A percentile compares a stretch with the other conserved stretches of the same genome.
Evolutionary conservation across 768 basidiomycete species (phyloP).

Genomic region (Austroboletus eburneus): DNA sequence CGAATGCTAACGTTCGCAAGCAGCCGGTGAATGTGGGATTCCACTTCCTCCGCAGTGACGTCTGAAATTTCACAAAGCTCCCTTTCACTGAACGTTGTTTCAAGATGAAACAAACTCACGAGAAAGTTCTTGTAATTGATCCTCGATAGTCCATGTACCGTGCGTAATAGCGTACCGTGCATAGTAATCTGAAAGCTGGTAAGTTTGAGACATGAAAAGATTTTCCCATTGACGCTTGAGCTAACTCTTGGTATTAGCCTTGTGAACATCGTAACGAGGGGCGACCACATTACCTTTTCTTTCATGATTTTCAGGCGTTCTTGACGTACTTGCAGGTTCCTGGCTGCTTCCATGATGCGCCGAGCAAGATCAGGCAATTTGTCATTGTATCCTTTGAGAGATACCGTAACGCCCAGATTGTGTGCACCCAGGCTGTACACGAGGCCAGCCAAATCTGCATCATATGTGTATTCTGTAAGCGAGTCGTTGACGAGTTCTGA

Average conservation of each 20-base stretch:
- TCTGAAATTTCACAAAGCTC: constrained; percentile 39
- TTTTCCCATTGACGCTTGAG: constrained; percentile 78
- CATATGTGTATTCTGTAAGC: constrained; percentile 86
- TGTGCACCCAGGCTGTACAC: constrained; percentile 63
- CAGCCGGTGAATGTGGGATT: constrained; percentile 53
- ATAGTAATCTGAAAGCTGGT: constrained; percentile 74
- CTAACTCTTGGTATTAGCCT: constrained; percentile 35
- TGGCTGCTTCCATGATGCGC: constrained; percentile 67
- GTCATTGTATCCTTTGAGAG: constrained; percentile 86
- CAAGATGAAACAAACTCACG: constrained; percentile 42
- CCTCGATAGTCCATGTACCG: constrained; percentile 69
- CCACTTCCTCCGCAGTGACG: constrained; percentile 67
- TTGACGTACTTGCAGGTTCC: constrained; percentile 57
- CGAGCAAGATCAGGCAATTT: constrained; percentile 74
- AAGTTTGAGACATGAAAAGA: constrained; percentile 82
- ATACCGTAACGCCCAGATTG: constrained; percentile 62
- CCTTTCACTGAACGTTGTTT: background rate
- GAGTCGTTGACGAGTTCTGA: constrained; percentile 84
- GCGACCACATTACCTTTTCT: constrained; percentile 57
- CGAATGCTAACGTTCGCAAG: constrained; percentile 65
- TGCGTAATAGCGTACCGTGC: constrained; percentile 66
- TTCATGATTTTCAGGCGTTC: constrained; percentile 77
- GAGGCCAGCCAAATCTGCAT: constrained; percentile 89
- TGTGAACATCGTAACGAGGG: background rate
- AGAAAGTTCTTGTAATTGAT: constrained; percentile 70